Conservation (phyloP, 2,329 filamentous ascomycete genomes). For the Penicillium verrucosum region DNA sequence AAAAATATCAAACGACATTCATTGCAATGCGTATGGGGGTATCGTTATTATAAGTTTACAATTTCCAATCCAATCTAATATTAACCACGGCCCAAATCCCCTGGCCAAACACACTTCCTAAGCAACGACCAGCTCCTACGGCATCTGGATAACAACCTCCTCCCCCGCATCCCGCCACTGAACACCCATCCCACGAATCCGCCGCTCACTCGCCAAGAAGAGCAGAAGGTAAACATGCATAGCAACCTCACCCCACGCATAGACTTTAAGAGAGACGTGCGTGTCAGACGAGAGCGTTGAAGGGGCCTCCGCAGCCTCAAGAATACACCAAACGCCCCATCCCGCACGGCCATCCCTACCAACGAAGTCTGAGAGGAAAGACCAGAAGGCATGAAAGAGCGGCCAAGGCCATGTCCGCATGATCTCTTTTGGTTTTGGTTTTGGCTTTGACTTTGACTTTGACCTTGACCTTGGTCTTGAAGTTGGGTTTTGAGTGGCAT, state of each 20-base stretch:
- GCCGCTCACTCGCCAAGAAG: conserved; percentile 66
- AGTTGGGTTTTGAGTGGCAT: not conserved
- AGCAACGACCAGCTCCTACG: conserved; percentile 11
- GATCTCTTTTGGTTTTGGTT: conserved; percentile 24
- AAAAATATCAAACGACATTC: not conserved
- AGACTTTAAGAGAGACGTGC: conserved; percentile 44
- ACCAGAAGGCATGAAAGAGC: conserved; percentile 43
- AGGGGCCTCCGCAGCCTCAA: conserved; percentile 18
- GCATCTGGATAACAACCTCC: conserved; percentile 53
- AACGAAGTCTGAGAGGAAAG: conserved; percentile 39
- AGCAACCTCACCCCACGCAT: conserved; percentile 73
- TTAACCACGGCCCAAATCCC: not conserved
- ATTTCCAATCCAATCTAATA: not conserved
- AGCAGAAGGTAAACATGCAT: conserved; percentile 72
- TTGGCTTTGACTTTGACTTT: no score
- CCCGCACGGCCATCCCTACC: conserved; percentile 40
- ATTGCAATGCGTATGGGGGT: not conserved
- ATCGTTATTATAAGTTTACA: not conserved
- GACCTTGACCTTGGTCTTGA: no score
- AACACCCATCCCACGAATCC: conserved; percentile 56
- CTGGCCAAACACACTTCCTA: not conserved
- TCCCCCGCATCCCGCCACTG: conserved; percentile 67
- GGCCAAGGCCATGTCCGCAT: conserved; percentile 29
- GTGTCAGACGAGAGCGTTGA: not conserved
- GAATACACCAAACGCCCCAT: conserved; percentile 46